A percentile compares a stretch with the other conserved stretches of the same genome.
These are phyloP conservation scores for Ophiostoma piceae DNA, from an alignment of 2,329 filamentous ascomycete genomes.

Conservation along the genomic window DNA sequence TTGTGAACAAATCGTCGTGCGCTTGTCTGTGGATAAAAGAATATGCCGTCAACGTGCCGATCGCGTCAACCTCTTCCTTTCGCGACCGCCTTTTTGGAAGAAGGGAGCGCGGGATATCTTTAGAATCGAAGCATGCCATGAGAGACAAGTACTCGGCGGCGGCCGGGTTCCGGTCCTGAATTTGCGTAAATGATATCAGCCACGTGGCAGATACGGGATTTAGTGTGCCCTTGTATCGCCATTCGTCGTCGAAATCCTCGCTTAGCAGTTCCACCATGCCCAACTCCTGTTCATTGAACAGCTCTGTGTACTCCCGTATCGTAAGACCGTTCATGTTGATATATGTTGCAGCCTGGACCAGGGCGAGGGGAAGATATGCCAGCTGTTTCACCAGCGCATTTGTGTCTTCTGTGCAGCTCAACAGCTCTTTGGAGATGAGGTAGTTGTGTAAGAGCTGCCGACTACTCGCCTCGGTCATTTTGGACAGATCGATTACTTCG, in stretches of 20 bases:
- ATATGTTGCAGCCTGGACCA: not conserved
- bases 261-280: not conserved
- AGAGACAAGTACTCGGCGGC: not conserved
- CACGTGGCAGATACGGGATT: not conserved
- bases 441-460: not conserved
- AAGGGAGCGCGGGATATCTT: not conserved
- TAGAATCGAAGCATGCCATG: constrained; percentile 1
- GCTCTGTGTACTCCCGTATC: not conserved
- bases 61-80: not conserved
- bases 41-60: not conserved
- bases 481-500: not conserved
- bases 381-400: not conserved
- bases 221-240: not conserved
- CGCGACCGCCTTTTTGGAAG: not conserved
- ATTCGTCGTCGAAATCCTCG: not conserved
- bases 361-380: not conserved
- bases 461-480: not conserved
- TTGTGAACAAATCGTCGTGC: not conserved
- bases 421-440: not conserved
- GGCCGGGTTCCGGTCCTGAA: not conserved
- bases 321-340: constrained; percentile 2
- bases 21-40: not conserved
- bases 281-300: not conserved
- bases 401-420: not conserved
- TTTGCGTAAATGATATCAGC: constrained; percentile 6